These are phyloP conservation scores for Calycina herbarum DNA, from an alignment of 2,329 filamentous ascomycete genomes.

Conservation along the genomic window DNA sequence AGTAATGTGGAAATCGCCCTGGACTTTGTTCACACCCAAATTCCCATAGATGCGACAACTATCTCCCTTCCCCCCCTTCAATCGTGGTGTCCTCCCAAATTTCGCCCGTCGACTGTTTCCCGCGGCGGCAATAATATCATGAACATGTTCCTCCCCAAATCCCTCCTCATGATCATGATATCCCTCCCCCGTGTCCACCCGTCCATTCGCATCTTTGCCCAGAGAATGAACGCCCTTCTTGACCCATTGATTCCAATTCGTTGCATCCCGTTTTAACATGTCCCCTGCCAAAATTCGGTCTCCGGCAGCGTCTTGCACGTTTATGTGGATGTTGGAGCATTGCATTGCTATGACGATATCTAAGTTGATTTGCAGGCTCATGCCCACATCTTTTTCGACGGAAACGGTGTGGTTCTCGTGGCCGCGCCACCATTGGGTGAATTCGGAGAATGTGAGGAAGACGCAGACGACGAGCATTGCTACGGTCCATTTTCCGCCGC, in stretches of 20 bases:
- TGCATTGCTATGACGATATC: slow-evolving; percentile 90
- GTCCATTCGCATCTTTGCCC: slow-evolving; percentile 55
- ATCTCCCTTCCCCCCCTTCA: slow-evolving; percentile 53
- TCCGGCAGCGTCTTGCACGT: slow-evolving; percentile 93
- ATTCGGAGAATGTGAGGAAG: slow-evolving; percentile 75
- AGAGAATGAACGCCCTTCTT: slow-evolving; percentile 64
- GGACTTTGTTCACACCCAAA: slow-evolving; percentile 91
- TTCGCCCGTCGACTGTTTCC: slow-evolving; percentile 58
- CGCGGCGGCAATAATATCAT: slow-evolving; percentile 78
- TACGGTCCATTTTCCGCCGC: slow-evolving; percentile 92
- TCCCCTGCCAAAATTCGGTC: slow-evolving; percentile 85
- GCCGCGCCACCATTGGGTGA: slow-evolving; percentile 80
- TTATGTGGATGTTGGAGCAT: slow-evolving; percentile 87
- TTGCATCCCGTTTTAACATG: slow-evolving; percentile 72
- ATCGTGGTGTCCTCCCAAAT: slow-evolving; percentile 72
- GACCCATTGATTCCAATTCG: slow-evolving; percentile 80
- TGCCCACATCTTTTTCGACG: slow-evolving; percentile 88
- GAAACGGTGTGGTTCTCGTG: slow-evolving; percentile 85
- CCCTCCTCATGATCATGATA: slow-evolving; percentile 66
- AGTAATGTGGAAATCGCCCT: slow-evolving; percentile 97
- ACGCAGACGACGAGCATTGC: slow-evolving; percentile 73
- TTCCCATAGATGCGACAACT: slow-evolving; percentile 89
- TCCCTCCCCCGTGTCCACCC: slow-evolving; percentile 56
- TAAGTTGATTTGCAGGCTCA: slow-evolving; percentile 89
- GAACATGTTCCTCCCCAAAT: slow-evolving; percentile 79